A percentile compares a stretch with the other conserved stretches of the same genome.
Evolutionary conservation across 768 basidiomycete species (phyloP).

Genomic region (Vishniacozyma victoriae): DNA sequence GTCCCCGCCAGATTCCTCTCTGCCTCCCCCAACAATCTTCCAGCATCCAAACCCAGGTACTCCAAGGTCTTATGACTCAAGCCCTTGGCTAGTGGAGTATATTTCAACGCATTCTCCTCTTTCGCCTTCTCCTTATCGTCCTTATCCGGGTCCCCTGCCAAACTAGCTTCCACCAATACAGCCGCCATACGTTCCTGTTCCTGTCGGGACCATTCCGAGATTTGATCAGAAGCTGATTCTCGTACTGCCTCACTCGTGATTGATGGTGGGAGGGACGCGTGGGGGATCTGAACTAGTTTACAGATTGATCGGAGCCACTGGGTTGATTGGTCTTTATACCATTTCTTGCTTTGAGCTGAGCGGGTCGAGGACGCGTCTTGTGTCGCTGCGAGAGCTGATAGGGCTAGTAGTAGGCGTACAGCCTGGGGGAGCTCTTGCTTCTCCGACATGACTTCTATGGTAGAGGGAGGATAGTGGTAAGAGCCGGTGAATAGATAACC

Average conservation of each 20-base stretch:
- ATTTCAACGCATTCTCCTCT: constrained; percentile 28
- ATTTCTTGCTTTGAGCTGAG: too few species aligned
- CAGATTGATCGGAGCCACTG: constrained; percentile 28
- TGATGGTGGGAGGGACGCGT: constrained; percentile 15
- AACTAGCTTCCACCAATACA: constrained; percentile 29
- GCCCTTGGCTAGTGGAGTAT: constrained; percentile 34
- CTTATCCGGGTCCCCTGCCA: constrained; percentile 21
- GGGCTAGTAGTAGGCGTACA: constrained; percentile 29
- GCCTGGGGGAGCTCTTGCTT: constrained; percentile 23
- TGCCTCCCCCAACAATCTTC: constrained; percentile 19
- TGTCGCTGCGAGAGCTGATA: constrained; percentile 24
- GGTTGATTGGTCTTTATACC: constrained; percentile 13
- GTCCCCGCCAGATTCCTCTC: constrained; percentile 34
- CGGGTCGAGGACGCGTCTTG: not conserved
- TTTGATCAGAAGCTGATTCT: constrained; percentile 15
- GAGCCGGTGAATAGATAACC: too few species aligned
- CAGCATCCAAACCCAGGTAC: constrained; percentile 23
- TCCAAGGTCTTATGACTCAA: constrained; percentile 27
- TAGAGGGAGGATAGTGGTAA: too few species aligned
- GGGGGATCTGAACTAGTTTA: constrained; percentile 29
- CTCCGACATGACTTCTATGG: too few species aligned
- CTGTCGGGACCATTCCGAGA: constrained; percentile 21
- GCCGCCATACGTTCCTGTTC: constrained; percentile 23
- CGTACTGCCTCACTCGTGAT: constrained; percentile 12
- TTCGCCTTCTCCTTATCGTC: constrained; percentile 1